phyloP scores from a whole-genome alignment of 768 basidiomycete species.

The Amanita muscaria region DNA sequence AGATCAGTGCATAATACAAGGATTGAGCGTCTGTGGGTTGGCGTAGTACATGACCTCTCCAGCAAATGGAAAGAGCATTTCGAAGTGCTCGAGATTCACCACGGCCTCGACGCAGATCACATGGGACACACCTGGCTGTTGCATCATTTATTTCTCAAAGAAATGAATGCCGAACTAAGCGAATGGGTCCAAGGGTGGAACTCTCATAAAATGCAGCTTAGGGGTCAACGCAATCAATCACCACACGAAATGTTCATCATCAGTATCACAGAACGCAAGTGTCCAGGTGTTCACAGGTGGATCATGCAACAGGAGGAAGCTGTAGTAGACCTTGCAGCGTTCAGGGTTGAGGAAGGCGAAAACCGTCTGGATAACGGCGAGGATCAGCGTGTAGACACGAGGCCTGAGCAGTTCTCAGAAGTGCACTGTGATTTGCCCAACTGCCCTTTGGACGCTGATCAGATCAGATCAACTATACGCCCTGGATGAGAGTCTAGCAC shows the following conservation, averaged over 20 bases:
- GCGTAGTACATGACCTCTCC: slow-evolving; percentile 26
- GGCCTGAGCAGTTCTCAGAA: no score
- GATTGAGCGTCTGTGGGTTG: slow-evolving; percentile 31
- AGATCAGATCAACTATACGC: no score
- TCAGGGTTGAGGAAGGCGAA: no score
- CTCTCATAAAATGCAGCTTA: slow-evolving; percentile 20
- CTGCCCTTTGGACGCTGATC: no score
- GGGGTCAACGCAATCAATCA: slow-evolving; percentile 14
- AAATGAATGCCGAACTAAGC: slow-evolving; percentile 19
- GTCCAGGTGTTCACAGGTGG: no score
- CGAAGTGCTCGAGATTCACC: slow-evolving; percentile 20
- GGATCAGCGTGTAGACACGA: no score
- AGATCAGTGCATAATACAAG: slow-evolving; percentile 28
- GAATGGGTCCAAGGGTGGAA: slow-evolving; percentile 27
- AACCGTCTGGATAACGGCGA: no score
- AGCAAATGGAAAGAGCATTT: slow-evolving; percentile 33
- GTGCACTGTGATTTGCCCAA: no score
- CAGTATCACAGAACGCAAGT: slow-evolving; percentile 15
- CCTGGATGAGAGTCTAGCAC: no score
- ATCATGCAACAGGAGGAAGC: no score
- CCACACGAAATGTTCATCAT: slow-evolving; percentile 26
- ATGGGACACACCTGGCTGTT: slow-evolving; percentile 31
- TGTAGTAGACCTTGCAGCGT: no score
- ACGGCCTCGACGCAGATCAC: slow-evolving; percentile 18
- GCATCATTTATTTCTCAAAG: slow-evolving; percentile 27